phyloP scores from a whole-genome alignment of 176 grass and related monocot species.

The Urochloa ruziziensis region DNA sequence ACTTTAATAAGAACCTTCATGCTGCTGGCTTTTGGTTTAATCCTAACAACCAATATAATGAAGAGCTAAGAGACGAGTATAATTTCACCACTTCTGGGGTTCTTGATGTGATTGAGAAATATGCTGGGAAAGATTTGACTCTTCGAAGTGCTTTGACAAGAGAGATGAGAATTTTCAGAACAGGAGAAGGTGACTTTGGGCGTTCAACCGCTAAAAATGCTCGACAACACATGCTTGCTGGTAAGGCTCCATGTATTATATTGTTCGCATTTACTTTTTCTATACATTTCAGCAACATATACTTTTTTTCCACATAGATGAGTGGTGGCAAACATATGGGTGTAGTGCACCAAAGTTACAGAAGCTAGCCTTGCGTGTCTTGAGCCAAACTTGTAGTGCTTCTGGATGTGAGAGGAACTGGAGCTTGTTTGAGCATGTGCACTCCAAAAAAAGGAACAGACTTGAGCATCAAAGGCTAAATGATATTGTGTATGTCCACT shows the following conservation, averaged over 20 bases:
- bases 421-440: not conserved
- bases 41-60: conserved; percentile 16
- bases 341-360: too few species aligned
- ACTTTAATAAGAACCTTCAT: too few species aligned
- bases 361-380: too few species aligned
- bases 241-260: not conserved
- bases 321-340: too few species aligned
- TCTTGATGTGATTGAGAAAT: conserved; percentile 1
- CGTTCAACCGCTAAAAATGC: not conserved
- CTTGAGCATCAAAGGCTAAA: not conserved
- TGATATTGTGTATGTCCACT: not conserved
- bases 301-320: not conserved
- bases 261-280: not conserved
- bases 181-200: not conserved
- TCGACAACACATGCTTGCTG: not conserved
- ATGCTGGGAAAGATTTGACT: not conserved
- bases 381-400: too few species aligned
- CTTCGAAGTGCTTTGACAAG: not conserved
- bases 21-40: conserved; percentile 10
- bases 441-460: not conserved
- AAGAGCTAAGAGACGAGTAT: not conserved
- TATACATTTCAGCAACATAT: not conserved
- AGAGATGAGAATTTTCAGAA: not conserved
- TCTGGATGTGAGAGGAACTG: not conserved
- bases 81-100: not conserved